Evolutionary conservation across 2,329 filamentous ascomycete species (phyloP).

Genomic region (Colletotrichum agaves): DNA sequence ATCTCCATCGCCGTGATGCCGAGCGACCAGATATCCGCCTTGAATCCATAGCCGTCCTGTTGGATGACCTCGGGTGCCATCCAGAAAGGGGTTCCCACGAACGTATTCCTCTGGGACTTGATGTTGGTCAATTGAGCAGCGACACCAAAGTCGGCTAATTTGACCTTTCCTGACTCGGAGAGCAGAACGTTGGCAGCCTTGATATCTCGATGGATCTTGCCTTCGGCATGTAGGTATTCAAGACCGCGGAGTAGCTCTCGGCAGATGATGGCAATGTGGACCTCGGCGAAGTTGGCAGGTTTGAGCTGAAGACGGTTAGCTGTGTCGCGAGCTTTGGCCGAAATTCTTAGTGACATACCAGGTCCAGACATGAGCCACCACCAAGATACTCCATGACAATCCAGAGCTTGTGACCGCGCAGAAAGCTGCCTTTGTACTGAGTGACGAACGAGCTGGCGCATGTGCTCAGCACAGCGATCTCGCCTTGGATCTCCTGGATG

Average conservation of each 20-base stretch:
- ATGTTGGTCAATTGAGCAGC: conserved; percentile 97
- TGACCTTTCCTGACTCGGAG: conserved; percentile 90
- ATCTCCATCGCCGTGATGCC: conserved; percentile 93
- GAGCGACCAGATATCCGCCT: conserved; percentile 93
- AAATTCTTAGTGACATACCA: conserved; percentile 68
- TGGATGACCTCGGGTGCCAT: conserved; percentile 97
- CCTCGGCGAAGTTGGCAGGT: conserved; percentile 88
- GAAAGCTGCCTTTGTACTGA: conserved; percentile 95
- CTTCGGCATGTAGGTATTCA: conserved; percentile 92
- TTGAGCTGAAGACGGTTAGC: conserved; percentile 73
- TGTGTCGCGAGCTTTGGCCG: conserved; percentile 6
- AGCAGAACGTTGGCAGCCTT: conserved; percentile 97
- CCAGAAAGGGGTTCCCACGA: conserved; percentile 97
- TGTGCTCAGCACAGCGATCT: conserved; percentile 94
- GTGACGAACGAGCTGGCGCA: conserved; percentile 95
- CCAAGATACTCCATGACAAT: conserved; percentile 99
- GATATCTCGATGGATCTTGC: conserved; percentile 96
- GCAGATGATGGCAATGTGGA: conserved; percentile 93
- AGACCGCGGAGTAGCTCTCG: conserved; percentile 89
- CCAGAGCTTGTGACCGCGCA: conserved; percentile 97
- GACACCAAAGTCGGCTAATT: conserved; percentile 96
- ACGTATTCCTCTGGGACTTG: conserved; percentile 96
- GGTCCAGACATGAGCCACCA: conserved; percentile 92
- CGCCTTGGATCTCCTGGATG: conserved; percentile 97
- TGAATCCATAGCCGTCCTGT: conserved; percentile 84